Base-by-base conservation (phyloP, 2,329 filamentous ascomycete genomes). In the Sodiomyces alkalinus region DNA sequence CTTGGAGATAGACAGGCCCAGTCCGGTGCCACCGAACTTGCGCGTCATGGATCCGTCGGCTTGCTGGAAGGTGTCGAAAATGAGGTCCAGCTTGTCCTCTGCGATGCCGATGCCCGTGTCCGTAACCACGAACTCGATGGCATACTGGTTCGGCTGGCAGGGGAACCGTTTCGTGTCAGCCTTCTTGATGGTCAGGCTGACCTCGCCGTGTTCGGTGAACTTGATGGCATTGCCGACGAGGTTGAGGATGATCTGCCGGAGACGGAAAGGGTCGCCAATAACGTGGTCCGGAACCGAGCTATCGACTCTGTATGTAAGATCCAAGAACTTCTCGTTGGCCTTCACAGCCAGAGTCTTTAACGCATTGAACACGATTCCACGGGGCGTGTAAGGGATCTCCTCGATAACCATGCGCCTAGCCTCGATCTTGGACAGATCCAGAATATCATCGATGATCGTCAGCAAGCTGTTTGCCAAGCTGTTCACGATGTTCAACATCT, bases 1-100 rank as follows among this genome's bases (percentile, higher is more conserved):
- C 59, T 92, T 92, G 17, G 87, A 96, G 46, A 96, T 96, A 11
- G 87, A 94, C 16, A 96, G 58, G 40, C 87, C 87, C 7, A 96
- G 69, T 41, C 87, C 87, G 6, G 90, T 96, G 42, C 87, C 87
- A 43, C 87, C 87, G 50, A 96, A 96, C 49, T 92, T 90, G 42
- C 86, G 73, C 2, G 87, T 96, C 52, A 92, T 96, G 19, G 86
- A 94, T 20, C 87, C 87, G 49, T 96, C 90, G 13, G 90, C 90
- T 58, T 96, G 90, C 53, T 94, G 87, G 73, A 96, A 96, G 1
- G 87, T 96, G 56, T 96, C 90, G 55, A 98, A 96, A 48, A 98
- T 96, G 39, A 96, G 64, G 48, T 93, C 85, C 29, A 96, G 69
- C 59, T 96, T 96, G 56, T 96, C 86, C 39, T 80, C 72, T 44